Conservation (phyloP, 2,329 filamentous ascomycete genomes). For the Pseudogymnoascus sp. region DNA sequence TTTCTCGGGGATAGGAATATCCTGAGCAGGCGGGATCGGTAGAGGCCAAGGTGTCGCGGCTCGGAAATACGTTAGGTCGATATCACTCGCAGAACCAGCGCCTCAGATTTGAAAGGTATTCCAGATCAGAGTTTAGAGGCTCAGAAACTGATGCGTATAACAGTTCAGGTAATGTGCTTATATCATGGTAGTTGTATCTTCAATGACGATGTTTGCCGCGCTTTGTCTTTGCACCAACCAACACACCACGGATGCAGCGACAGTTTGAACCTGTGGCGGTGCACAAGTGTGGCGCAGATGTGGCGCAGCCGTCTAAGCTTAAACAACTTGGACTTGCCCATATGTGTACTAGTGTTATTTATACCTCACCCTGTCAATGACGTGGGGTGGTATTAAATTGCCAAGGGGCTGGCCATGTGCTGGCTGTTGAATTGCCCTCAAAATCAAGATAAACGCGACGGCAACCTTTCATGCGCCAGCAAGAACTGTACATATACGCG, state of each 20-base stretch:
- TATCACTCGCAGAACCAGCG: not conserved
- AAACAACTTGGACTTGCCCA: not conserved
- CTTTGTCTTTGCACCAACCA: constrained; percentile 5
- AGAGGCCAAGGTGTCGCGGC: constrained; percentile 4
- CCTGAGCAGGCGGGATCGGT: not conserved
- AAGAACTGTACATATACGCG: not conserved
- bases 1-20: constrained; percentile 4
- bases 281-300: not conserved
- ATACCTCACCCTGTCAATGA: not conserved
- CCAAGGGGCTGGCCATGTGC: constrained; percentile 1
- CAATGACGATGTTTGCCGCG: not conserved
- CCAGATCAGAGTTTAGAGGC: not conserved
- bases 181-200: constrained; percentile 5
- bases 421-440: not conserved
- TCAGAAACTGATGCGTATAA: not conserved
- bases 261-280: constrained; percentile 9
- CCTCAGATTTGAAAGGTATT: not conserved
- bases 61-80: not conserved
- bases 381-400: not conserved
- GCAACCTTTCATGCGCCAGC: not conserved
- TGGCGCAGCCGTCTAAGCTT: not conserved
- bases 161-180: constrained; percentile 3
- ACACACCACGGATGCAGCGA: constrained; percentile 4
- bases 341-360: not conserved
- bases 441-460: constrained; percentile 11